Evolutionary conservation across 2,329 filamentous ascomycete species (phyloP), one percentile per base, ranked within the genome.

Genomic region (Xylariaceae sp.): DNA sequence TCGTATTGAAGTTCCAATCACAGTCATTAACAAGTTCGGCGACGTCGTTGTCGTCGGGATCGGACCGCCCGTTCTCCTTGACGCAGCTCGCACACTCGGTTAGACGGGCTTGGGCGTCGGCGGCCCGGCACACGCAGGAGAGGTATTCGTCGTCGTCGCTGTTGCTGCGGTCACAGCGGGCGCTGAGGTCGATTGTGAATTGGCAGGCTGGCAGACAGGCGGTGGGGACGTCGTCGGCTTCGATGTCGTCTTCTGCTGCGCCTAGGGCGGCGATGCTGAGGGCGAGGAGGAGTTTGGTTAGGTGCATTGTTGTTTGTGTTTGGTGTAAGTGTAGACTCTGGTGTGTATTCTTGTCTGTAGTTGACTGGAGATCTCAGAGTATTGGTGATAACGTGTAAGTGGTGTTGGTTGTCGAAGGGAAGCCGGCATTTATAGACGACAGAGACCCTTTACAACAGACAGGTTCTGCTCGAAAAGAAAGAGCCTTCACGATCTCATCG

Each of bases 11-110:
- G 30, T 61, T 34, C 65, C 65, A 67, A 1, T 63, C 64, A 35
- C 65, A 67, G 35, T 67, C 65, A 11, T 63, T 57, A 61, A 67
- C 65, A 34, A 67, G 62, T 6, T 67, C 63, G 2, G 63, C 60
- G 8, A 65, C 64, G 23, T 67, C 65, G 54, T 65, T 65, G 50
- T 66, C 64, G 23, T 64, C 60, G 8, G 61, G 55, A 34, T 64
- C 60, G 0, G 44, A 47, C 42, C 34, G 53, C 9, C 58, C 53
- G 55, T 67, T 55, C 23, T 62, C 58, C 51, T 59, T 62, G 35
- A 66, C 54, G 47, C 65, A 66, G 23, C 57, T 62, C 5, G 65
- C 64, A 51, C 65, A 67, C 51, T 63, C 60, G 15, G 59, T 64
- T 42, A 66, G 17, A 39, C 53, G 60, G 30, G 39, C 18, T 30